A percentile compares a stretch with the other conserved stretches of the same genome.
These are phyloP conservation scores for Starmera amethionina DNA, from an alignment of 805 yeast genomes.

Conservation along the genomic window DNA sequence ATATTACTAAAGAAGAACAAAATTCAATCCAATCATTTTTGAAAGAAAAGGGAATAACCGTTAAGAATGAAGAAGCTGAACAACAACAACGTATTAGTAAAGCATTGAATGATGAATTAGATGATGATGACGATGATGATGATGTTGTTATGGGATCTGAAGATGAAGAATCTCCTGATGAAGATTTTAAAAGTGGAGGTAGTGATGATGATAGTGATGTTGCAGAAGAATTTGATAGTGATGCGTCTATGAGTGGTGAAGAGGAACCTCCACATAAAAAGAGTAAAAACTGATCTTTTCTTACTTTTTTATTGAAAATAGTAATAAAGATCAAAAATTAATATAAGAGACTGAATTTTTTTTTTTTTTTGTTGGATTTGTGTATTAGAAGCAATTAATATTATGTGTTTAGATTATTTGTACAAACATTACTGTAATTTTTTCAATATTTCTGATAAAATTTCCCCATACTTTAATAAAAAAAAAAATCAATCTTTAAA, in stretches of 20 bases:
- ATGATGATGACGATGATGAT: slow-evolving; percentile 32
- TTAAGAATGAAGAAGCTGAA: slow-evolving; percentile 82
- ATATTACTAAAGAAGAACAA: slow-evolving; percentile 86
- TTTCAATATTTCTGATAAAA: too few relatives aligned
- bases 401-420: too few relatives aligned
- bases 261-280: slow-evolving; percentile 30
- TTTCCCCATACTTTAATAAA: too few relatives aligned
- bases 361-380: too few relatives aligned
- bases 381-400: too few relatives aligned
- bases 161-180: slow-evolving; percentile 76
- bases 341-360: too few relatives aligned
- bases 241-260: slow-evolving; percentile 26
- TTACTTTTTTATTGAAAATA: too few relatives aligned
- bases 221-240: slow-evolving; percentile 80
- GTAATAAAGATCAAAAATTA: too few relatives aligned
- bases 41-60: slow-evolving; percentile 64
- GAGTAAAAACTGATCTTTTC: slow-evolving; percentile 13
- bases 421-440: too few relatives aligned
- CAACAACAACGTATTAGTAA: slow-evolving; percentile 74
- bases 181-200: slow-evolving; percentile 52
- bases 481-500: not conserved
- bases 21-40: slow-evolving; percentile 65
- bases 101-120: slow-evolving; percentile 53
- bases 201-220: slow-evolving; percentile 55
- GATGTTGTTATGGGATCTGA: slow-evolving; percentile 57